Evolutionary conservation across 768 basidiomycete genomes (phyloP), one percentile per base, ranked within the genome.

Genomic region (Podaxis carcinomalis): DNA sequence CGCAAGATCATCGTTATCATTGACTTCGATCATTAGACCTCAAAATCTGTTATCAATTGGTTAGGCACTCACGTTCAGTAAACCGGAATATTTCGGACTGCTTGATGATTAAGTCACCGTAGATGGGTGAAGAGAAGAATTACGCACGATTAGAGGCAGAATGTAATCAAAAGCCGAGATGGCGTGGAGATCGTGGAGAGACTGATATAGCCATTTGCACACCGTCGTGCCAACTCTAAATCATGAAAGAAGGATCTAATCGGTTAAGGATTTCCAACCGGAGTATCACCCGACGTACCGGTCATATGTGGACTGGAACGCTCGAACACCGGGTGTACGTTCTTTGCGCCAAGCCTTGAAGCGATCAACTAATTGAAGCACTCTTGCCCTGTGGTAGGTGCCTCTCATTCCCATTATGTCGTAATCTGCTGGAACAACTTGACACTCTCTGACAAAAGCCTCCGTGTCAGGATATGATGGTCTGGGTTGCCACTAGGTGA

Each of bases 281-380:
- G 16, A 23, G 23, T 19, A 37, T 49, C 46, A 49, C 10, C 23
- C 58, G 51, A 70, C 78, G 40, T 69, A 87, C 83, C 87, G 83
- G 68, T 95, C 93, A 66, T 94, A 93, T n/a, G 82, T 87, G 0
- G 92, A 94, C 67, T 92, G 88, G 67, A 92, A 88, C 3, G 92
- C 92, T 36, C 88, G 83, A 25, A 85, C 83, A 3, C 92, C 92
- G 19, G 91, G 84, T 4, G 86, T 70, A 35, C 93, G 83, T 62
- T 89, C 82, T 40, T 79, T 77, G 35, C 90, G 80, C 92, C 90
- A 92, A 19, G 77, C 69, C 46, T 83, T 82, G 69, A 95, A 87
- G 23, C 77, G 79, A 21, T 80, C 72, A 1, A 89, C 85, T 4
- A 93, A 80, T 54, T 85, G 80, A 9, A 77, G 65, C 4, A 93